Evolutionary conservation across 352 stramenopile genomes (phyloP), one percentile per base, ranked within the genome.

Genomic region (Nothophytophthora sp.): DNA sequence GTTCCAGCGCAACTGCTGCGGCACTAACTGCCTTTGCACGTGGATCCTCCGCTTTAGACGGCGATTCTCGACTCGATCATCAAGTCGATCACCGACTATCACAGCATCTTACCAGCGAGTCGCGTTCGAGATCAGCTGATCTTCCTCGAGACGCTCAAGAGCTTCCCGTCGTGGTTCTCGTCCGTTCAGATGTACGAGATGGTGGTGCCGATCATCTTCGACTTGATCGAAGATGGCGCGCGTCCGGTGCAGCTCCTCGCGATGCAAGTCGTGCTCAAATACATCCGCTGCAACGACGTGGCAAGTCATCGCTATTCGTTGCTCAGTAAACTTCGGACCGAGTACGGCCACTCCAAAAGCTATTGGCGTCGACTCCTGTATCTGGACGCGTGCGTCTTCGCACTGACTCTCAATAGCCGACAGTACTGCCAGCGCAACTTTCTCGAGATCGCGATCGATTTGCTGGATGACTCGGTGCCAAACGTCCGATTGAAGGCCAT

Each of bases 401-500:
- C 83, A 12, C 51, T 84, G 6, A 65, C 55, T 19, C 59, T 84
- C 28, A 91, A 93, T 56, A 91, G 81, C 55, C 65, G 75, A 13
- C 66, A 90, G 27, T 93, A 93, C 51, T 89, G 69, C 43, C 73
- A 80, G 6, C 61, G 74, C 29, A 90, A 90, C 46, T 93, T 88
- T 42, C 45, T 93, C 4, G 79, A 91, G 36, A 69, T 87, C 6
- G 83, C 78, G 9, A 72, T 93, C 39, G 83, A 93, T 46, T 44
- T 93, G 11, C 50, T 93, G 5, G 83, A 91, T 8, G 83, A 93
- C 13, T 55, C 73, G 2, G 61, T 93, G 5, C 80, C 83, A 2
- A 93, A 91, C 25, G 81, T 93, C 0, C 76, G 81, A n/a, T 55
- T 88, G 4, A 91, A 91, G 42, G 83, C 83, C 0, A 69, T 82